These are phyloP conservation scores for Fusarium nurragi DNA, from an alignment of 2,329 filamentous ascomycete genomes.

Conservation along the genomic window DNA sequence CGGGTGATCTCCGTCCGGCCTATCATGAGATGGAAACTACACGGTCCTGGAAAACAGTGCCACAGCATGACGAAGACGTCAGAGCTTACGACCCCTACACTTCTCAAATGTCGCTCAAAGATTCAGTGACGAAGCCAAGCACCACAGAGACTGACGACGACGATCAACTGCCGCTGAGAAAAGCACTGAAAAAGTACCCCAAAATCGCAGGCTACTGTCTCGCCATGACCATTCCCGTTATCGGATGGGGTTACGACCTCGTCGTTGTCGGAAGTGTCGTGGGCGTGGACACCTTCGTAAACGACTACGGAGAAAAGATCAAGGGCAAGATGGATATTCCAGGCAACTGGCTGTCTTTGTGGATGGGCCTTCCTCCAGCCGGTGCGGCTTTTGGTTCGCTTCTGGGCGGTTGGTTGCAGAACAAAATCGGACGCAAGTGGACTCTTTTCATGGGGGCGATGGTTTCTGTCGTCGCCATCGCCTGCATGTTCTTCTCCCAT, in stretches of 20 bases:
- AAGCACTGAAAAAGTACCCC: slow-evolving; percentile 43
- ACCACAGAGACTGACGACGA: slow-evolving; percentile 5
- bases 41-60: slow-evolving; percentile 3
- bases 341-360: slow-evolving; percentile 43
- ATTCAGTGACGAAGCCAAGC: neutral
- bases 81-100: slow-evolving; percentile 19
- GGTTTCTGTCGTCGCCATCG: slow-evolving; percentile 39
- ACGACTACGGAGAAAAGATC: slow-evolving; percentile 42
- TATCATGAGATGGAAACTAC: slow-evolving; percentile 25
- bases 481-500: slow-evolving; percentile 45
- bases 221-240: slow-evolving; percentile 41
- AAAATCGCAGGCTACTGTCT: slow-evolving; percentile 43
- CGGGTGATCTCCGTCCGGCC: neutral
- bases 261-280: slow-evolving; percentile 44
- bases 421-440: slow-evolving; percentile 40
- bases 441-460: slow-evolving; percentile 41
- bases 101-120: neutral
- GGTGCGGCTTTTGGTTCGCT: slow-evolving; percentile 42
- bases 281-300: slow-evolving; percentile 43
- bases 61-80: slow-evolving; percentile 10
- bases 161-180: slow-evolving; percentile 36
- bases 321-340: slow-evolving; percentile 42
- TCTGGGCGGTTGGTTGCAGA: slow-evolving; percentile 44
- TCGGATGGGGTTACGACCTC: slow-evolving; percentile 47
- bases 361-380: slow-evolving; percentile 39